Evolutionary conservation across 768 basidiomycete species (phyloP).

Genomic region (Artomyces pyxidatus): DNA sequence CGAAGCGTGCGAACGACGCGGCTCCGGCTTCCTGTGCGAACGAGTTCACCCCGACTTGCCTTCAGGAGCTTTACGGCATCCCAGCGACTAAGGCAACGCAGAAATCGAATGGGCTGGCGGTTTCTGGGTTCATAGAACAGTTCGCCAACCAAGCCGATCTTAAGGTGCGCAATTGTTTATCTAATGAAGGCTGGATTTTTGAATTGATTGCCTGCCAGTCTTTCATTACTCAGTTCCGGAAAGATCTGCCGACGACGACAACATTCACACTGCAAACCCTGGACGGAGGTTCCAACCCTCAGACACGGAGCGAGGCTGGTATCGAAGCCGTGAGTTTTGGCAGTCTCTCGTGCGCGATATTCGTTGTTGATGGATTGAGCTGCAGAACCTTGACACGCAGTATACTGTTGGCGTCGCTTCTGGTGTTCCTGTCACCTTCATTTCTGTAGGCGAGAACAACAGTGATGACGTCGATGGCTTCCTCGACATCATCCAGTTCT

Average conservation of each 20-base stretch:
- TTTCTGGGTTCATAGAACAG: slow-evolving; percentile 19
- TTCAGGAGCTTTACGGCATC: slow-evolving; percentile 29
- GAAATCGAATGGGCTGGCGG: slow-evolving; percentile 20
- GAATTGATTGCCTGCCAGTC: background rate
- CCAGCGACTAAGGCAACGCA: slow-evolving; percentile 23
- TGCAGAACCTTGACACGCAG: slow-evolving; percentile 29
- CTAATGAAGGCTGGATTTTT: background rate
- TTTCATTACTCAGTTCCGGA: background rate
- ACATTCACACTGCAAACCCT: slow-evolving; percentile 13
- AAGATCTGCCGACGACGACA: background rate
- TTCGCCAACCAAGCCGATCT: slow-evolving; percentile 25
- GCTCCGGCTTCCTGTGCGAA: background rate
- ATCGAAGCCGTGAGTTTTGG: background rate
- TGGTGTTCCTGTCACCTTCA: slow-evolving; percentile 18
- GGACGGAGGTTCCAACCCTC: slow-evolving; percentile 20
- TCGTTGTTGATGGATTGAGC: background rate
- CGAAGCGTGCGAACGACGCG: background rate
- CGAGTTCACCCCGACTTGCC: slow-evolving; percentile 22
- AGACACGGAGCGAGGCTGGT: slow-evolving; percentile 10
- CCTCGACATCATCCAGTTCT: background rate
- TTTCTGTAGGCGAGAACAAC: slow-evolving; percentile 18
- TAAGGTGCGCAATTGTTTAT: slow-evolving; percentile 8
- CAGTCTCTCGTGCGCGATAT: background rate
- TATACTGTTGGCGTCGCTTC: slow-evolving; percentile 27
- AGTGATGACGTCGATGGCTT: slow-evolving; percentile 2